Conservation (phyloP, 2,329 filamentous ascomycete species). For the Didymellaceae sp. region DNA sequence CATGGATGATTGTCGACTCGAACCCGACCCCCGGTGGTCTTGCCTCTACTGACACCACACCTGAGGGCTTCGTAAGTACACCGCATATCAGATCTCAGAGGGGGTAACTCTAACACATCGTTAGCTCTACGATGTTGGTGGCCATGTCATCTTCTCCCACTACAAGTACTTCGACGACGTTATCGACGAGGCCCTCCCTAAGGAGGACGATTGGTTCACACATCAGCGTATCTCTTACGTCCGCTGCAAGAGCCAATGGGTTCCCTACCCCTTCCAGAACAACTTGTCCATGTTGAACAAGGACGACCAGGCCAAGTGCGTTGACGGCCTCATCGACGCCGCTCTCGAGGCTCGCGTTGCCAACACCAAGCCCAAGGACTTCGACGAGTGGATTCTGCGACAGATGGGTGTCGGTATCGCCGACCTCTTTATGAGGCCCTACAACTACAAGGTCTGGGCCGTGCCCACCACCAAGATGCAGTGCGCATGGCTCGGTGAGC, state of each 20-base stretch:
- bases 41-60: conserved; percentile 91
- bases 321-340: conserved; percentile 95
- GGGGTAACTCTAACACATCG: conserved; percentile 37
- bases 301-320: conserved; percentile 92
- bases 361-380: conserved; percentile 92
- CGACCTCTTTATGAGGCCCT: conserved; percentile 97
- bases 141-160: conserved; percentile 98
- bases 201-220: conserved; percentile 92
- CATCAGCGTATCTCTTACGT: conserved; percentile 99
- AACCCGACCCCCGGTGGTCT: conserved; percentile 93
- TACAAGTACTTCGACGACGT: conserved; percentile 99
- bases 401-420: conserved; percentile 90
- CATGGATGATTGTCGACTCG: conserved; percentile 95
- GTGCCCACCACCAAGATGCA: conserved; percentile 99
- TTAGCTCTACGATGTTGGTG: conserved; percentile 94
- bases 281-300: conserved; percentile 98
- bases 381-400: conserved; percentile 97
- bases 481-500: conserved; percentile 97
- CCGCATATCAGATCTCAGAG: conserved; percentile 16
- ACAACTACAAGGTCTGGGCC: conserved; percentile 99
- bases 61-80: conserved; percentile 90
- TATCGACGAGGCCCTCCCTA: conserved; percentile 94
- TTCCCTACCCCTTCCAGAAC: conserved; percentile 99
- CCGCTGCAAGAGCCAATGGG: conserved; percentile 94
- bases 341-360: conserved; percentile 84